Conservation (phyloP, 805 yeast species). For the Ogataea wickerhamii region DNA sequence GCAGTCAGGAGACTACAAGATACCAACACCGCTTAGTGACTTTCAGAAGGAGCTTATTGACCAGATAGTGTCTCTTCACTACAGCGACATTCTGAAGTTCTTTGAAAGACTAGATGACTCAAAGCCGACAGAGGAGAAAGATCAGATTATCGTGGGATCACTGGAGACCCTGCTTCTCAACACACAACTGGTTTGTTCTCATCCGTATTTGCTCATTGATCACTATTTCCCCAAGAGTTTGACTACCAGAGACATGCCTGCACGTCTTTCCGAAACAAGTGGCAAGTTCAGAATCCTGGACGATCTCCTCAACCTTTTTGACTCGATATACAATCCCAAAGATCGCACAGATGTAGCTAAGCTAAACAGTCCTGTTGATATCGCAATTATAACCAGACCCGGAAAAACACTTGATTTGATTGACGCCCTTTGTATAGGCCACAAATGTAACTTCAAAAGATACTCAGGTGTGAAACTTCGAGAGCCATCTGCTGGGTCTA, state of each 20-base stretch:
- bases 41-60: conserved; percentile 87
- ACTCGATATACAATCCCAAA: conserved; percentile 28
- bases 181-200: conserved; percentile 77
- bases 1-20: conserved; percentile 59
- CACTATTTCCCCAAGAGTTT: conserved; percentile 83
- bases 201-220: conserved; percentile 80
- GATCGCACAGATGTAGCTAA: conserved; percentile 15
- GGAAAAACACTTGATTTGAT: conserved; percentile 68
- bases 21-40: conserved; percentile 80
- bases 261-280: conserved; percentile 67
- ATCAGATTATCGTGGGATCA: conserved; percentile 66
- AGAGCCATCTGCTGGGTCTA: conserved; percentile 32
- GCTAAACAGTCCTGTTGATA: conserved; percentile 35
- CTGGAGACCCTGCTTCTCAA: conserved; percentile 71
- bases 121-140: conserved; percentile 31
- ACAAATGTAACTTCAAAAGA: conserved; percentile 51
- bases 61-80: conserved; percentile 87
- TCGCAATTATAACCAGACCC: conserved; percentile 69
- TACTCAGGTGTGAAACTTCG: conserved; percentile 62
- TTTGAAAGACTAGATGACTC: conserved; percentile 58
- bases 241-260: conserved; percentile 66
- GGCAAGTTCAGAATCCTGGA: conserved; percentile 77
- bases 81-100: conserved; percentile 83
- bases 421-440: conserved; percentile 68
- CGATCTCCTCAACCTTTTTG: conserved; percentile 57